Evolutionary conservation across 495 filamentous ascomycete genomes (phyloP), one percentile per base, ranked within the genome.

Genomic region (Cetradonia linearis): DNA sequence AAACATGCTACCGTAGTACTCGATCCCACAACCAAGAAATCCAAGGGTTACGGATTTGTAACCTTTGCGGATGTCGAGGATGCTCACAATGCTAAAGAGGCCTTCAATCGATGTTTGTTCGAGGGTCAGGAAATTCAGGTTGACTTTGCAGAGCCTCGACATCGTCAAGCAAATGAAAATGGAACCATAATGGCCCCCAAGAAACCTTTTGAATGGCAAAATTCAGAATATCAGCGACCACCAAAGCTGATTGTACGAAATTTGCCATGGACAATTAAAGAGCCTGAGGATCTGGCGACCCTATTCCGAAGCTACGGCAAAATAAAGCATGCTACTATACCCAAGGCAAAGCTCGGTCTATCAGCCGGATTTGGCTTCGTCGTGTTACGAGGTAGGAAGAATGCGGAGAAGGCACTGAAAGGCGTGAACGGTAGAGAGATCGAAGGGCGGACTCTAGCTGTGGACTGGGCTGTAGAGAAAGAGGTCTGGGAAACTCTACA

Each of bases 391-490:
- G 90, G 90, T 16, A 83, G 83, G 64, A 93, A 88, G 72, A 94
- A 96, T 72, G 91, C 94, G 0, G 86, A 97, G 73, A 93, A 84
- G 73, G 93, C 93, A 1, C 75, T 99, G 55, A 81, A 83, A 63
- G 80, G 75, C 9, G 73, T 96, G 56, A 97, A 99, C 74, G 94
- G 92, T 23, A 96, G 86, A 70, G 82, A 85, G 63, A 77, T 99
- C 23, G 89, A 95, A 72, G 93, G 92, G 14, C 77, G 93, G 62
- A 85, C 81, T 34, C 64, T 96, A 53, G 92, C 91, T 10, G 92
- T 96, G 6, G 93, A 98, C 77, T 96, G 89, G 89, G 91, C 92
- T 27, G 92, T 96, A 1, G 89, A 95, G 56, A 96, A 92, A 73
- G 78, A 86, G 49, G 80, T 83, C 4, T 96, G 91, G 91, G 80